Percentiles rank a stretch among this genome's conserved stretches.
These are phyloP conservation scores for Polychytrium aggregatum DNA, from an alignment of 192 early-diverging fungal genomes.

Conservation along the genomic window DNA sequence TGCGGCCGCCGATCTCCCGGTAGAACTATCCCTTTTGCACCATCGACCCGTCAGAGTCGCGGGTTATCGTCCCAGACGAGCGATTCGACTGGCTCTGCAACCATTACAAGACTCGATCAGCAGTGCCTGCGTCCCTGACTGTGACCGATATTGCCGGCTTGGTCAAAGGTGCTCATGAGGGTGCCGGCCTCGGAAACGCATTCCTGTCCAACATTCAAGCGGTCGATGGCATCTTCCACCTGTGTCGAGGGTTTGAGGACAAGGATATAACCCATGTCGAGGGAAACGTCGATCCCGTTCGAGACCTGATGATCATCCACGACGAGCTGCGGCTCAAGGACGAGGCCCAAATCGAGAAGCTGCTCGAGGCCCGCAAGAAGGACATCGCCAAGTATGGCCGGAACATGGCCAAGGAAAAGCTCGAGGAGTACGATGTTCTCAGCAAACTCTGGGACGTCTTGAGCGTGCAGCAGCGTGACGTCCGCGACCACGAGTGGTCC, in stretches of 20 bases:
- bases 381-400: constrained; percentile 53
- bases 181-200: constrained; percentile 64
- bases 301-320: constrained; percentile 94
- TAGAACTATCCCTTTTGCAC: constrained; percentile 43
- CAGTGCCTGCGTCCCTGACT: constrained; percentile 65
- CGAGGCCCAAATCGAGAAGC: constrained; percentile 58
- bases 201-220: constrained; percentile 82
- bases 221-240: constrained; percentile 46
- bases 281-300: constrained; percentile 57
- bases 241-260: constrained; percentile 74
- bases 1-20: neutral
- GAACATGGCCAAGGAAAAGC: constrained; percentile 70
- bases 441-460: constrained; percentile 65
- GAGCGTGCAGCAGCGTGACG: constrained; percentile 67
- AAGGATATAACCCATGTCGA: constrained; percentile 80
- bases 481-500: constrained; percentile 78
- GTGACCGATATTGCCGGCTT: constrained; percentile 97
- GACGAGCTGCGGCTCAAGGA: constrained; percentile 94
- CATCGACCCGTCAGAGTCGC: constrained; percentile 84
- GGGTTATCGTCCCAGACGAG: constrained; percentile 78
- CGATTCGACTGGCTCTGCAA: constrained; percentile 71
- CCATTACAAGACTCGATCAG: constrained; percentile 45
- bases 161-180: constrained; percentile 55
- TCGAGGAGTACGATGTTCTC: constrained; percentile 68
- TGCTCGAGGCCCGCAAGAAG: constrained; percentile 55